phyloP scores from a whole-genome alignment of 2,329 filamentous ascomycete genomes.

The Microsporum ferrugineum region DNA sequence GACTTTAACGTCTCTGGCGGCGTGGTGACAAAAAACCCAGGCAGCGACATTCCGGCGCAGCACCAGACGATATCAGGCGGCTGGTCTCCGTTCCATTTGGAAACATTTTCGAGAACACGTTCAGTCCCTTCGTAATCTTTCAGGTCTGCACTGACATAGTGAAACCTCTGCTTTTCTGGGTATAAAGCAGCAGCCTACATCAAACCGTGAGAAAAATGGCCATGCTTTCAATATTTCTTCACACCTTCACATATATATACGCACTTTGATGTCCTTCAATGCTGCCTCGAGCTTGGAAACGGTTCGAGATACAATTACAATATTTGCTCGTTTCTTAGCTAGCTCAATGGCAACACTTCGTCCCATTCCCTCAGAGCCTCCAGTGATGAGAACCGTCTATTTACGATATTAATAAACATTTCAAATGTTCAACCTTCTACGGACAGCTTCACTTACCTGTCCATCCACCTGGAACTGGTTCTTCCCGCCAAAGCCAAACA shows the following conservation, averaged over 20 bases:
- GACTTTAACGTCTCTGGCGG: conserved; percentile 53
- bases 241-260: conserved; percentile 9
- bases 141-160: conserved; percentile 73
- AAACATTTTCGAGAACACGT: conserved; percentile 59
- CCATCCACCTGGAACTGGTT: conserved; percentile 78
- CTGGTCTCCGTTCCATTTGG: conserved; percentile 62
- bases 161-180: conserved; percentile 61
- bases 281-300: conserved; percentile 61
- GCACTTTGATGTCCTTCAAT: conserved; percentile 53
- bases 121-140: conserved; percentile 57
- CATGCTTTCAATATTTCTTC: background rate
- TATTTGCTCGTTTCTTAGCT: conserved; percentile 68
- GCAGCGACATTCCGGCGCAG: conserved; percentile 63
- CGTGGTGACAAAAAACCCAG: conserved; percentile 66
- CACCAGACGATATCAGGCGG: conserved; percentile 85
- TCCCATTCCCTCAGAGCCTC: conserved; percentile 88
- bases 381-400: conserved; percentile 80
- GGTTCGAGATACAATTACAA: conserved; percentile 75
- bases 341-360: conserved; percentile 62
- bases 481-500: conserved; percentile 36
- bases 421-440: background rate
- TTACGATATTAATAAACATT: background rate
- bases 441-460: conserved; percentile 47
- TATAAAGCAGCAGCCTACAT: conserved; percentile 53
- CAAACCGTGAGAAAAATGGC: conserved; percentile 9